Conservation (phyloP, 179 eudicot genomes). For the Patellifolia procumbens region DNA sequence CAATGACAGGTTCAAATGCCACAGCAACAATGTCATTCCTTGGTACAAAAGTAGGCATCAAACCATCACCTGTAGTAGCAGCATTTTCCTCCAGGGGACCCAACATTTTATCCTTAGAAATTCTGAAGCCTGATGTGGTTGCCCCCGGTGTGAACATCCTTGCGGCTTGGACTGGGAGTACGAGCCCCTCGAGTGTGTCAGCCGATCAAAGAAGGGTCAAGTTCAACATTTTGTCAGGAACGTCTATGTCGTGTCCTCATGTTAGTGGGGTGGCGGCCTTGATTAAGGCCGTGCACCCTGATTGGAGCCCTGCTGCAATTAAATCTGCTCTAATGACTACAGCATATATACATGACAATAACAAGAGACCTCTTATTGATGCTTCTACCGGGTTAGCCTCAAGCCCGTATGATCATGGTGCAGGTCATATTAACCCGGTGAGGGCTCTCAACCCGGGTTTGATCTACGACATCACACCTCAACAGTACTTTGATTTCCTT, state of each 20-base stretch:
- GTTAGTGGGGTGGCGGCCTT: conserved; percentile 88
- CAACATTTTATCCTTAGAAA: conserved; percentile 58
- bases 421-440: conserved; percentile 78
- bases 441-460: conserved; percentile 79
- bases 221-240: conserved; percentile 85
- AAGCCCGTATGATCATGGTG: conserved; percentile 67
- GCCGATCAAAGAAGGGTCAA: conserved; percentile 55
- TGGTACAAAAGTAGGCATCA: conserved; percentile 60
- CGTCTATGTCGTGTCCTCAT: conserved; percentile 95
- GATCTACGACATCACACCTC: conserved; percentile 62
- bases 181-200: conserved; percentile 62
- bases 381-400: conserved; percentile 53
- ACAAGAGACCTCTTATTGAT: conserved; percentile 44
- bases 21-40: conserved; percentile 59
- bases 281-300: conserved; percentile 71
- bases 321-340: conserved; percentile 94
- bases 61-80: conserved; percentile 79
- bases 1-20: conserved; percentile 36
- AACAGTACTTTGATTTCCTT: conserved; percentile 75
- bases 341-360: conserved; percentile 65
- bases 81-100: conserved; percentile 93
- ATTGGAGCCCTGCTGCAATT: conserved; percentile 80
- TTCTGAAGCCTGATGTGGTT: conserved; percentile 74
- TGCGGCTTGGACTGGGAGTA: conserved; percentile 71
- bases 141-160: conserved; percentile 94